Base-by-base conservation (phyloP, 371 early-diverging fungal genomes). In the Mortierella sp. region DNA sequence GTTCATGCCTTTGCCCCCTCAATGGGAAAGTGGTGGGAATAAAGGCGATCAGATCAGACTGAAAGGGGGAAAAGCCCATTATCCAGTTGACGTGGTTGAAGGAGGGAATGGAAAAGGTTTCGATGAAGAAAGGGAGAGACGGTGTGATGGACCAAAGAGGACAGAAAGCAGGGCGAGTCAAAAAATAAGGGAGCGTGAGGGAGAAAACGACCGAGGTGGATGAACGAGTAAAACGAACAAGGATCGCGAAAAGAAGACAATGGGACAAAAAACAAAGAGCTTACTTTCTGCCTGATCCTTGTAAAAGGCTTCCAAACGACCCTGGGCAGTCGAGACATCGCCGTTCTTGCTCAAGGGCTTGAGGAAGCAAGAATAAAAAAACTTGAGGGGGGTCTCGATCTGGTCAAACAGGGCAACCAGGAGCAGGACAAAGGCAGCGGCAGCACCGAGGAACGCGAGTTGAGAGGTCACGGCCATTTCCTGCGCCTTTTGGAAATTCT, bases 331-430 rank as follows among this genome's bases (percentile, higher is more conserved):
- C 1, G 83, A 73, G 28, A 31, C 70, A 50, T 91, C 92, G 40
- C 94, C 91, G 1, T 80, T 90, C 85, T 89, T 90, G 53, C 90
- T 88, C 74, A 96, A 88, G 16, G 94, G 95, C 79, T 94, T 95
- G 82, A 96, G 88, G 87, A 96, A 96, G 80, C 96, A 96, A 21
- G 92, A 93, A 80, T 93, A 93, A 67, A 91, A 91, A 81, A 94
- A 94, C 77, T 88, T 88, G 57, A 91, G 74, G 4, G 90, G 90
- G 2, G 88, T 84, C 72, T 89, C 85, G 77, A 91, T 61, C 55
- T 82, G 83, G 69, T 79, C 76, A 28, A 82, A 69, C 10, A 79
- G 71, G 8, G 76, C 79, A 37, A 82, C 61, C 67, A 82, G 16
- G 51, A 82, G 74, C 64, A 82, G 11, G 19, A 82, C 79, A 73